phyloP scores from a whole-genome alignment of 345 rosid species.

The Moricandia arvensis region DNA sequence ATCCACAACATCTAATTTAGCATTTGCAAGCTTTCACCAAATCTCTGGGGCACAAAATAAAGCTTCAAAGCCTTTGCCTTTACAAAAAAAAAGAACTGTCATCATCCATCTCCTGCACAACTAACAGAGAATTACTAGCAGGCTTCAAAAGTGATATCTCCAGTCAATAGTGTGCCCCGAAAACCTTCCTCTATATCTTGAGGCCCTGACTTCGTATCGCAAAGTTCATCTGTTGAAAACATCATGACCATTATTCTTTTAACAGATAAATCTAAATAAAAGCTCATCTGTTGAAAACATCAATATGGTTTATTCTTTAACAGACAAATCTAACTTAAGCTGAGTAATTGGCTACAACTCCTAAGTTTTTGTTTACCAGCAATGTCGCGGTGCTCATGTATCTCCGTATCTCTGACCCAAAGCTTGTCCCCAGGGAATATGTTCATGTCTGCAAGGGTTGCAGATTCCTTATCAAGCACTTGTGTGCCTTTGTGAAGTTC shows the following conservation, averaged over 20 bases:
- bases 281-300: constrained; percentile 69
- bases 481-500: constrained; percentile 83
- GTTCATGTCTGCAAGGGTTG: constrained; percentile 95
- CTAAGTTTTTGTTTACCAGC: constrained; percentile 59
- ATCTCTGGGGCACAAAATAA: constrained; percentile 13
- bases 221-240: constrained; percentile 71
- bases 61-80: constrained; percentile 31
- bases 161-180: constrained; percentile 81
- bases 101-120: constrained; percentile 30
- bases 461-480: constrained; percentile 74
- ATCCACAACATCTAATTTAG: constrained; percentile 17
- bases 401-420: constrained; percentile 96
- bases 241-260: background rate
- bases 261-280: background rate
- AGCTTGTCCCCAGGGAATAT: constrained; percentile 93
- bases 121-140: constrained; percentile 26
- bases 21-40: constrained; percentile 23
- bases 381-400: constrained; percentile 92
- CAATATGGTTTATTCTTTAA: background rate
- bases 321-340: background rate
- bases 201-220: constrained; percentile 57
- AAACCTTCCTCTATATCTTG: constrained; percentile 79
- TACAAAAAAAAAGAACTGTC: constrained; percentile 17
- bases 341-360: background rate
- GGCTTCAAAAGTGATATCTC: constrained; percentile 66